Evolutionary conservation across 2,329 filamentous ascomycete genomes (phyloP), one percentile per base, ranked within the genome.

Genomic region (Ilyonectria robusta): DNA sequence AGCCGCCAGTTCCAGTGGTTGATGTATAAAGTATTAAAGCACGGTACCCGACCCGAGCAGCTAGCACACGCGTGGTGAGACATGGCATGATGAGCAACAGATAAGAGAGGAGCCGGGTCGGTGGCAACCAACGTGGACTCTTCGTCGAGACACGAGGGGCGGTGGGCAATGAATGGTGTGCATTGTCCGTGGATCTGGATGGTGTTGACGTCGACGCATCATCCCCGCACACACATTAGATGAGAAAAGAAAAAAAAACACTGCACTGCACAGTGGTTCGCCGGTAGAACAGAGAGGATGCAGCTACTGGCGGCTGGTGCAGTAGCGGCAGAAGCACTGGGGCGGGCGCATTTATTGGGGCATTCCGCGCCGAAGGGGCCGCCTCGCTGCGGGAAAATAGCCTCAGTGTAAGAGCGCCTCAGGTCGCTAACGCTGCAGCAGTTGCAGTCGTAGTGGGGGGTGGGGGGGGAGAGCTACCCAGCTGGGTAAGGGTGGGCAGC

Each of bases 261-360:
- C 58, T 40, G 44, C 15, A 19, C 58, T 54, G 57, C 21, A 50
- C 63, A 66, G 60, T 61, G 58, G 63, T 66, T 66, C 58, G 46
- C 46, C 57, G 46, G 58, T 31, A 61, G 26, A 61, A 57, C 44
- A 40, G 42, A 47, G 46, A 66, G 35, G 57, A 66, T 66, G 63
- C 46, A 59, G 63, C 72, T 74, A 72, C 68, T 74, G 70, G 66
- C 68, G 71, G 71, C 57, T 68, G 66, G 63, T 70, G 72, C 71
- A 73, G 72, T 75, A 75, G 72, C 42, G 69, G 70, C 69, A 68
- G 67, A 69, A 71, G 69, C 61, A 69, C 72, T 75, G 63, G 58
- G 63, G 63, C 53, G 46, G 40, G 40, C 23, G 55, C 51, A 48
- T 53, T 53, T 57, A 48, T 66, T 66, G 63, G 63, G 62, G 63